Percentiles rank a stretch among this genome's conserved stretches.
These are phyloP conservation scores for Pterula multifida DNA, from an alignment of 1,284 basidiomycete genomes.

Conservation along the genomic window DNA sequence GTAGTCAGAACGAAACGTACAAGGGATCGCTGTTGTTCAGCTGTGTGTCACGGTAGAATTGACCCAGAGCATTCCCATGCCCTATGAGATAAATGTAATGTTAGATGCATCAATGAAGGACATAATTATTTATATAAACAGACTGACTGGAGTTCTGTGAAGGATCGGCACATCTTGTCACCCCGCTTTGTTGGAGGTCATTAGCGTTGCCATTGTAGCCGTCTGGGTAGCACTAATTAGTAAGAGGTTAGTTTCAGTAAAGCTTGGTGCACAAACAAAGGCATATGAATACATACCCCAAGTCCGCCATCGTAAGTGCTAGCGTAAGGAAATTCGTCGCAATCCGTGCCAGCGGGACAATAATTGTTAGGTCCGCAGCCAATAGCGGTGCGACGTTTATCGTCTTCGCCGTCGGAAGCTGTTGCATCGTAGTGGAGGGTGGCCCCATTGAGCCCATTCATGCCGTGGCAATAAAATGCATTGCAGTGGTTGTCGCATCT, in stretches of 20 bases:
- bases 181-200: not conserved
- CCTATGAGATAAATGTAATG: not conserved
- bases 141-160: not conserved
- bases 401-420: not conserved
- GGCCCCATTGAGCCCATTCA: not conserved
- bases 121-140: too few species aligned
- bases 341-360: not conserved
- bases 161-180: not conserved
- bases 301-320: not conserved
- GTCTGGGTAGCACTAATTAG: not conserved
- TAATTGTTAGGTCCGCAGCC: not conserved
- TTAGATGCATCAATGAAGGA: too few species aligned
- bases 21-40: not conserved
- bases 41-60: not conserved
- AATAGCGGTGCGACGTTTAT: not conserved
- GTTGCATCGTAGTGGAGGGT: not conserved
- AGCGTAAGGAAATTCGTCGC: not conserved
- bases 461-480: not conserved
- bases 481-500: not conserved
- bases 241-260: too few species aligned
- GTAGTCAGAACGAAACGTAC: not conserved
- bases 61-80: not conserved
- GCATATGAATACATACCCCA: not conserved
- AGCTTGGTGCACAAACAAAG: too few species aligned
- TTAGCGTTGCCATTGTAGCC: not conserved